Percentiles rank a stretch among this genome's conserved stretches.
Conservation (phyloP, 2,329 filamentous ascomycete species). For the Talaromyces marneffei region DNA sequence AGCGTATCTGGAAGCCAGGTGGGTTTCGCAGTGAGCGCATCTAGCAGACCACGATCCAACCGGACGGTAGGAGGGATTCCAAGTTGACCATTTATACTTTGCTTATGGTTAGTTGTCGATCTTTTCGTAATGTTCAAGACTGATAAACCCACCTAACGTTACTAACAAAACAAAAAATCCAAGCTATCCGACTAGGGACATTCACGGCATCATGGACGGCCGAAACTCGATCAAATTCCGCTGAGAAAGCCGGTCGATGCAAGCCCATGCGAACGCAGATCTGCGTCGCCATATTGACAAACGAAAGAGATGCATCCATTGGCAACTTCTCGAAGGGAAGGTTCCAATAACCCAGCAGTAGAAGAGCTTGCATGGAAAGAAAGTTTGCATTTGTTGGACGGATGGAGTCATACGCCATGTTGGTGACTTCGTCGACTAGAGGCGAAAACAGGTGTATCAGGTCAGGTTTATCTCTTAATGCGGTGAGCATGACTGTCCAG, state of each 20-base stretch:
- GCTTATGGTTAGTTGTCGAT: background rate
- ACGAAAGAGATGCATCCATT: conserved; percentile 11
- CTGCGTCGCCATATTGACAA: conserved; percentile 13
- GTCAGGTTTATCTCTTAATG: conserved; percentile 2
- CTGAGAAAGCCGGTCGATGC: conserved; percentile 6
- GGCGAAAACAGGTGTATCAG: background rate
- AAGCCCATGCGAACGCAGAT: conserved; percentile 10
- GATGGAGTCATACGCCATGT: conserved; percentile 10
- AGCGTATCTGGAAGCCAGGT: conserved; percentile 13
- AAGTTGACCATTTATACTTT: conserved; percentile 11
- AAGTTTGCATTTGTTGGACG: conserved; percentile 4
- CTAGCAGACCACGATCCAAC: conserved; percentile 12
- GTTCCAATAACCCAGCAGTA: conserved; percentile 15
- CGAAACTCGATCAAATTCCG: conserved; percentile 8
- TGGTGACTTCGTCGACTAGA: background rate
- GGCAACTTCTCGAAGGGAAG: conserved; percentile 11
- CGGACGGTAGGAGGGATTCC: conserved; percentile 14
- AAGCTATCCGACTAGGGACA: conserved; percentile 7
- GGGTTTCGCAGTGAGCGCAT: conserved; percentile 10
- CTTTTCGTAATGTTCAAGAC: no score
- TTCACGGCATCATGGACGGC: background rate
- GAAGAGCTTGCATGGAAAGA: conserved; percentile 11
- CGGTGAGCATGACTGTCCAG: conserved; percentile 12
- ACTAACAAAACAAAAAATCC: conserved; percentile 14
- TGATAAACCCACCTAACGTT: conserved; percentile 10